Conservation (phyloP, 129 eudicot species). For the Dittrichia graveolens region DNA sequence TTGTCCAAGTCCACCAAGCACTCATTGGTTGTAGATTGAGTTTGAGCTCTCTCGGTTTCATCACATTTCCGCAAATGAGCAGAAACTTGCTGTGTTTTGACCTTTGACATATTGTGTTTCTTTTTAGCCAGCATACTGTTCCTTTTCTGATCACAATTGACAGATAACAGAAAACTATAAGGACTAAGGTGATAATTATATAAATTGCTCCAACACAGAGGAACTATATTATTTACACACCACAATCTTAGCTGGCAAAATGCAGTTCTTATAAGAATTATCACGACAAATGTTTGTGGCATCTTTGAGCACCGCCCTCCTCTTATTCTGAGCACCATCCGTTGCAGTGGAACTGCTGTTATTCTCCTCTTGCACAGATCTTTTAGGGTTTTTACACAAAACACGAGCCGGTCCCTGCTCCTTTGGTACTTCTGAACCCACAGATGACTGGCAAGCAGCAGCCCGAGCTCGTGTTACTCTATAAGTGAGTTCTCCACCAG, state of each 20-base stretch:
- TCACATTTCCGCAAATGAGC: slow-evolving; percentile 16
- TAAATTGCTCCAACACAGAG: not conserved
- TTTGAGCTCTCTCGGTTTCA: slow-evolving; percentile 22
- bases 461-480: slow-evolving; percentile 74
- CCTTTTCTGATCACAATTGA: slow-evolving; percentile 48
- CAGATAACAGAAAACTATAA: slow-evolving; percentile 26
- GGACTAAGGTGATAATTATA: not conserved
- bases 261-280: slow-evolving; percentile 48
- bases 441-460: slow-evolving; percentile 44
- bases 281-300: slow-evolving; percentile 54
- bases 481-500: slow-evolving; percentile 38
- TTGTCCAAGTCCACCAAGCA: slow-evolving; percentile 16
- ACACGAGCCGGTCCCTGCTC: slow-evolving; percentile 42
- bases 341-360: slow-evolving; percentile 26
- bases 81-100: slow-evolving; percentile 35
- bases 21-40: slow-evolving; percentile 17
- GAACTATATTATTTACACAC: slow-evolving; percentile 41
- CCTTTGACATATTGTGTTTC: slow-evolving; percentile 32
- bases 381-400: slow-evolving; percentile 42
- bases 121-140: slow-evolving; percentile 33
- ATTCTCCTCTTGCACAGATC: slow-evolving; percentile 51
- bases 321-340: slow-evolving; percentile 35
- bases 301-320: slow-evolving; percentile 62
- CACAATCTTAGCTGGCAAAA: slow-evolving; percentile 45
- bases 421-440: slow-evolving; percentile 31